Base-by-base conservation (phyloP, 345 rosid species). In the Heritiera littoralis region DNA sequence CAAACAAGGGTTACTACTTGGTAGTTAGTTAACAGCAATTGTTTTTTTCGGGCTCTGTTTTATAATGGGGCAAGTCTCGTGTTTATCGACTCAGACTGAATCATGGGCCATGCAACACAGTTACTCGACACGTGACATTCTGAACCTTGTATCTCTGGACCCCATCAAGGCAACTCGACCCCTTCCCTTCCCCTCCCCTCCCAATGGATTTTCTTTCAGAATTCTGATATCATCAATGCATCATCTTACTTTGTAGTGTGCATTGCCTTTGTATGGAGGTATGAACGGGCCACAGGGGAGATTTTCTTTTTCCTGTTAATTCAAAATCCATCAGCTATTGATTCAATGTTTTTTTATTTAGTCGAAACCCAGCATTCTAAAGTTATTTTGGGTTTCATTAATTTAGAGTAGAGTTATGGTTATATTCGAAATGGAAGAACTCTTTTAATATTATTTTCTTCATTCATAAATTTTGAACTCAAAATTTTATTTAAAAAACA, bases 41-140 rank as follows among this genome's bases (percentile, higher is more conserved):
- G 49, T 52, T 32, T 2, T 4, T 51, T 15, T 72, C 15, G 17
- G 13, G 14, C 13, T 54, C 20, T n/a, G 66, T 40, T 51, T 58
- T 43, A 41, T 14, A 23, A 38, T 59, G 11, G 52, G 13, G 66
- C 58, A 30, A 20, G 32, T 51, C 72, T 65, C n/a, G 84, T 67
- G 85, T 78, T 7, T 75, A 72, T 66, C 41, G 84, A 28, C 32
- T 9, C 2, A 70, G 77, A 78, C 80, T 74, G 76, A 61, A 81
- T 67, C 81, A 80, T 80, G 87, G 88, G 85, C 88, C 90, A 81
- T 68, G 81, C 81, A 69, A n/a, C 46, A 51, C 85, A 83, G 28
- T 80, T 80, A 73, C 78, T 80, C 76, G 85, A 82, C 90, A 87
- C 89, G 89, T 89, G 87, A 85, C 81, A 76, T 64, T 60, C 11